phyloP scores from a whole-genome alignment of 2,329 filamentous ascomycete genomes.

The Balansia obtecta region DNA sequence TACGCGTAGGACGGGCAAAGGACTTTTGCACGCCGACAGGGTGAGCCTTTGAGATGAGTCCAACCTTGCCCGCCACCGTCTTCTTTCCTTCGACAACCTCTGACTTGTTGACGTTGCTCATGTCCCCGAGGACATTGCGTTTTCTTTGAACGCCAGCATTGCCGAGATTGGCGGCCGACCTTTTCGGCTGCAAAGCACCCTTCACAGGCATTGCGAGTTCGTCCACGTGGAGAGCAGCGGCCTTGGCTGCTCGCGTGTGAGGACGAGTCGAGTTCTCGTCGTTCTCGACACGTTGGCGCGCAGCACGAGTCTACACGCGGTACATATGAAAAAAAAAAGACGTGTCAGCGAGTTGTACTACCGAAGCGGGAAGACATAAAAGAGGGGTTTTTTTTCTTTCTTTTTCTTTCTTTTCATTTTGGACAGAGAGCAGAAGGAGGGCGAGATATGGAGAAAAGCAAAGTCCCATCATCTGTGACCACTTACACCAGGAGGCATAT shows the following conservation, averaged over 20 bases:
- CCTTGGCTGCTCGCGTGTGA: slow-evolving; percentile 87
- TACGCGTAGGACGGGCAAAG: slow-evolving; percentile 42
- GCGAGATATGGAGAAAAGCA: background rate
- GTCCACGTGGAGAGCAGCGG: slow-evolving; percentile 58
- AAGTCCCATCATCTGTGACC: background rate
- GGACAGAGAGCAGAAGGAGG: too few relatives aligned
- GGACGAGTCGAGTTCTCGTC: slow-evolving; percentile 81
- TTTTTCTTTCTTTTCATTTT: too few relatives aligned
- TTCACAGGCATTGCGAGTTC: slow-evolving; percentile 44
- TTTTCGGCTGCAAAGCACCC: slow-evolving; percentile 61
- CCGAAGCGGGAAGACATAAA: too few relatives aligned
- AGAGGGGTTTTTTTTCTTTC: too few relatives aligned
- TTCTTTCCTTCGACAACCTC: slow-evolving; percentile 67
- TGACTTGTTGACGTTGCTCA: slow-evolving; percentile 85
- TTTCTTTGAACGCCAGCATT: slow-evolving; percentile 46
- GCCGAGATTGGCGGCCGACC: slow-evolving; percentile 38
- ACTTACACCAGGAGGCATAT: slow-evolving; percentile 25
- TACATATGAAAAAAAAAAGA: background rate
- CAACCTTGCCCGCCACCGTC: slow-evolving; percentile 46
- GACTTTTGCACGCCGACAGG: slow-evolving; percentile 72
- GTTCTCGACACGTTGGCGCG: slow-evolving; percentile 74
- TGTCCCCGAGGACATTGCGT: slow-evolving; percentile 79
- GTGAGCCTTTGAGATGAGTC: slow-evolving; percentile 69
- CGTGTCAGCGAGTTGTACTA: slow-evolving; percentile 7
- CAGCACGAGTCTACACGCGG: slow-evolving; percentile 46